Percentiles rank a stretch among this genome's conserved stretches.
Evolutionary conservation across 2,329 filamentous ascomycete genomes (phyloP).

Genomic region (Phoma sp.): DNA sequence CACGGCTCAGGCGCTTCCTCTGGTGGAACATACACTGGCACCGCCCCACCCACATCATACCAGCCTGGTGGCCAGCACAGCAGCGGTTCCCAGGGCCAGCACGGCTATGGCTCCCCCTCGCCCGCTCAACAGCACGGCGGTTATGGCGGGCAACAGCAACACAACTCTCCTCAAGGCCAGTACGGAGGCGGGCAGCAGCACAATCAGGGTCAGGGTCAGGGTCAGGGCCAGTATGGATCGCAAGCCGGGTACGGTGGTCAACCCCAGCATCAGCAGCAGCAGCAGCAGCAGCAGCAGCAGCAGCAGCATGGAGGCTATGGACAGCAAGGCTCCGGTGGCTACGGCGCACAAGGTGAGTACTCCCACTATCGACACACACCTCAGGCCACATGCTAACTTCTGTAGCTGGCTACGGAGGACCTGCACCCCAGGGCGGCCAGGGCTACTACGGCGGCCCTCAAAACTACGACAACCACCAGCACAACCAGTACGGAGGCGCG

Average conservation of each 20-base stretch:
- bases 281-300: too few relatives aligned
- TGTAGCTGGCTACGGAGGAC: slow-evolving; percentile 41
- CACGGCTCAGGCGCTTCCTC: slow-evolving; percentile 56
- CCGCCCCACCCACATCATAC: slow-evolving; percentile 68
- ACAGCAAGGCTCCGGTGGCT: slow-evolving; percentile 26
- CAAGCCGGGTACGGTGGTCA: slow-evolving; percentile 35
- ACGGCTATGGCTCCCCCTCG: slow-evolving; percentile 25
- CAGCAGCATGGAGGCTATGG: slow-evolving; percentile 31
- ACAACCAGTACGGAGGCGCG: slow-evolving; percentile 30
- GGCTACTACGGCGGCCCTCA: slow-evolving; percentile 34
- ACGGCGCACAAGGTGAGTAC: slow-evolving; percentile 28
- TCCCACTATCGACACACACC: not conserved
- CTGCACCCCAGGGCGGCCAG: slow-evolving; percentile 27
- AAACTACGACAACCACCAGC: slow-evolving; percentile 42
- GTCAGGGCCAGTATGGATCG: slow-evolving; percentile 24
- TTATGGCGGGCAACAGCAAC: slow-evolving; percentile 25
- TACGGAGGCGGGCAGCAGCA: slow-evolving; percentile 13
- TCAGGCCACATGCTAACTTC: not conserved
- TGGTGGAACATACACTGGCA: slow-evolving; percentile 64
- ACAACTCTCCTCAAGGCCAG: slow-evolving; percentile 17
- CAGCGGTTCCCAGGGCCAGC: slow-evolving; percentile 29
- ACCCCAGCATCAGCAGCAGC: slow-evolving; percentile 24
- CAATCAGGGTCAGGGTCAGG: slow-evolving; percentile 4
- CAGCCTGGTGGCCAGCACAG: slow-evolving; percentile 50
- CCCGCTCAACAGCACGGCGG: slow-evolving; percentile 27